Conservation (phyloP, 2,329 filamentous ascomycete species). For the Aspergillus awamori region DNA sequence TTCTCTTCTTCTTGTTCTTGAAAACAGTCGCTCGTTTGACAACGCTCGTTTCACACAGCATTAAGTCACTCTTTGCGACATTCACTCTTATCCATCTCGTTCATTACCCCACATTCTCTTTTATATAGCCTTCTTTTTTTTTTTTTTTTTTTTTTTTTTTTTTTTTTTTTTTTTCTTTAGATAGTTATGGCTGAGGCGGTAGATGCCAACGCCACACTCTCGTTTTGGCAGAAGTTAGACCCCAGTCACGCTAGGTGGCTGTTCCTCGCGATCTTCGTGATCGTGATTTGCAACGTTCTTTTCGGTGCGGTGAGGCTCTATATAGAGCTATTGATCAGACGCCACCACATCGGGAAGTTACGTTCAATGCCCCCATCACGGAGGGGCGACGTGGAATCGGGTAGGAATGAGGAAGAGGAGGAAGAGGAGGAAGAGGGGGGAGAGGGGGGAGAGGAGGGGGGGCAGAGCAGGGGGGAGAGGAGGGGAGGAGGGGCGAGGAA, state of each 20-base stretch:
- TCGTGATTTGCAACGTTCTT: neutral
- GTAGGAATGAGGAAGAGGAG: neutral
- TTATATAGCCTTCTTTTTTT: too few relatives aligned
- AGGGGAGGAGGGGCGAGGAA: too few relatives aligned
- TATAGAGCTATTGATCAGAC: neutral
- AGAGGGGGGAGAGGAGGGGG: neutral
- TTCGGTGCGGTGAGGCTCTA: neutral
- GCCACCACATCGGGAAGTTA: neutral
- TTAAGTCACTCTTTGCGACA: neutral
- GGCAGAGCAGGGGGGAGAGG: neutral
- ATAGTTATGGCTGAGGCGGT: neutral
- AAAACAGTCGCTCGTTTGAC: neutral
- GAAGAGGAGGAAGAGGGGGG: accelerated
- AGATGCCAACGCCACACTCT: neutral
- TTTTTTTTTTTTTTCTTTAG: neutral
- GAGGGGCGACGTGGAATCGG: neutral
- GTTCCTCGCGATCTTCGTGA: neutral
- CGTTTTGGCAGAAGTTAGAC: neutral
- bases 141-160: neutral
- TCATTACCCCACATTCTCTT: neutral
- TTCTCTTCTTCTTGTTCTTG: neutral
- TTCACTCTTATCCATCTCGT: neutral
- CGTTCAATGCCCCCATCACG: neutral
- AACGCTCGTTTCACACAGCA: neutral
- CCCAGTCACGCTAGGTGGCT: neutral